Conservation (phyloP, 495 filamentous ascomycete species). For the Coniosporium apollinis region DNA sequence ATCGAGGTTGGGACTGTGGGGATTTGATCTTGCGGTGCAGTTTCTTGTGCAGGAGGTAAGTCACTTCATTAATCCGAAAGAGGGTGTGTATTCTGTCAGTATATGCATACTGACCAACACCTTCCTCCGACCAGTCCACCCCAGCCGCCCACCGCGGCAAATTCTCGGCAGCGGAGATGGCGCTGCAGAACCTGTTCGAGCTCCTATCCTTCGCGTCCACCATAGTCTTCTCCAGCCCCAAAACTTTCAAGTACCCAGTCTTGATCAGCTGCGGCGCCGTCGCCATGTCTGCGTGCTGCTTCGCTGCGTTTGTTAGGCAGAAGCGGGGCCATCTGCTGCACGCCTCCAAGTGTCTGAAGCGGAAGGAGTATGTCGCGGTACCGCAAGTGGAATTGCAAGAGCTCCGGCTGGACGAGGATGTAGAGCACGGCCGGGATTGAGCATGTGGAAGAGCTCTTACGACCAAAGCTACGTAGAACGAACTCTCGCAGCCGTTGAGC, state of each 20-base stretch:
- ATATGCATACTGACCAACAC: too few species aligned
- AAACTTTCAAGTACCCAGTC: conserved; percentile 44
- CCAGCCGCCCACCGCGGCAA: conserved; percentile 31
- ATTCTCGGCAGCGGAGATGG: conserved; percentile 45
- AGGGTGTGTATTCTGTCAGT: neutral
- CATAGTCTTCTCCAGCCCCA: conserved; percentile 37
- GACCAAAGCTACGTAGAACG: too few species aligned
- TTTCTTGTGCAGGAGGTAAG: conserved; percentile 47
- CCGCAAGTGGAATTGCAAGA: too few species aligned
- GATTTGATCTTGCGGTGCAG: conserved; percentile 50
- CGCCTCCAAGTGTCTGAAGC: conserved; percentile 2
- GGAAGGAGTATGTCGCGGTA: neutral
- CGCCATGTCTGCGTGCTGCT: conserved; percentile 30
- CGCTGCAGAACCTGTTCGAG: conserved; percentile 50
- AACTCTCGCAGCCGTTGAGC: too few species aligned
- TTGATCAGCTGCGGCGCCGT: conserved; percentile 38
- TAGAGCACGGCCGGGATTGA: too few species aligned
- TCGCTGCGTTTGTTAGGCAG: conserved; percentile 37
- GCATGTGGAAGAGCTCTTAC: too few species aligned
- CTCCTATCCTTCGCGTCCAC: conserved; percentile 44
- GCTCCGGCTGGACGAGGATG: too few species aligned
- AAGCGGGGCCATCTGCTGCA: conserved; percentile 50
- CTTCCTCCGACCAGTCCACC: neutral
- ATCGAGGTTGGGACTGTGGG: conserved; percentile 49
- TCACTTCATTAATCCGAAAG: too few species aligned